Base-by-base conservation (phyloP, 805 yeast genomes). In the Kuraishia hungarica region DNA sequence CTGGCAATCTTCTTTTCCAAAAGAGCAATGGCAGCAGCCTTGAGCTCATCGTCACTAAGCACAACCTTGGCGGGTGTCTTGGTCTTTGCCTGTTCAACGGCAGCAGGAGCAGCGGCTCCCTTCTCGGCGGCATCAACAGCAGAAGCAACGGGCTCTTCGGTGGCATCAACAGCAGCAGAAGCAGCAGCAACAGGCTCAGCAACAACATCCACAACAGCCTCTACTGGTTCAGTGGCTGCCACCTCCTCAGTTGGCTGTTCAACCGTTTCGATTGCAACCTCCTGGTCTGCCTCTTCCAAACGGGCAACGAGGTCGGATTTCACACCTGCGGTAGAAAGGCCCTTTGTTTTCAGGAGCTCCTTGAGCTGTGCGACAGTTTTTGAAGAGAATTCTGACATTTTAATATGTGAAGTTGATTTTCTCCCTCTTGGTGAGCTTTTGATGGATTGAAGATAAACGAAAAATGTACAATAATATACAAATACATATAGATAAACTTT, bases 301-400 rank as follows among this genome's bases (percentile, higher is more conserved):
- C 94, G 78, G 17, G 79, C 79, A 55, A 87, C 73, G 61, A 87
- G 72, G 53, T 90, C 97, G 49, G 86, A 83, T 69, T 93, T 93
- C 62, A 89, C 84, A 22, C 98, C 98, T 47, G 80, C 80, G 5
- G 76, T 74, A 1, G 94, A 68, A 53, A 93, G 78, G 1, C 86
- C 87, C 58, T 84, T 83, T 22, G 77, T 70, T 62, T 86, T 85
- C 62, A 93, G 78, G 55, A 81, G 64, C 58, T 87, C 96, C 67
- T 89, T 92, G 69, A 93, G 78, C 73, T 91, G 96, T 20, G 86
- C 83, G 53, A 91, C 97, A 2, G 92, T 86, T 59, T 21, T 49
- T 19, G 51, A 20, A 10, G 51, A 22, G 35, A 22, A 49, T n/a
- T 49, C 51, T 19, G 51, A n/a, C 51, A 23, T 24, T 24, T 4